These are phyloP conservation scores for Cokeromyces recurvatus DNA, from an alignment of 371 early-diverging fungal genomes.

Conservation along the genomic window DNA sequence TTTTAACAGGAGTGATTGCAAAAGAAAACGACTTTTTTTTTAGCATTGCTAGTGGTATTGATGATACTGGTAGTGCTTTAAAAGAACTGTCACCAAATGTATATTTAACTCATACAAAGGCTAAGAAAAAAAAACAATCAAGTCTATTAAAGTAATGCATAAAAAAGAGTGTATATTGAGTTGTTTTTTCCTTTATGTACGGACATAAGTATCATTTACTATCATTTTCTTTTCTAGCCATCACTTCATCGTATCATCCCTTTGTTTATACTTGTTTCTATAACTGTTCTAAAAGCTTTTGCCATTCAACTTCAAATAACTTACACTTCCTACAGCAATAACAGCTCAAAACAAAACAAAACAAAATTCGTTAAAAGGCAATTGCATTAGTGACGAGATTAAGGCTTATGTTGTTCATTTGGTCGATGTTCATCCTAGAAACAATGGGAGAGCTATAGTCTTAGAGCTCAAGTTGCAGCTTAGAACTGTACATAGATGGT, in stretches of 20 bases:
- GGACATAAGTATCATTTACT: no score
- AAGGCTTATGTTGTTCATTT: slow-evolving; percentile 6
- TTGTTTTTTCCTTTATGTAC: no score
- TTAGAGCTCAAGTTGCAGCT: slow-evolving; percentile 1
- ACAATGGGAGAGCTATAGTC: neutral
- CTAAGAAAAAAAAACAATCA: slow-evolving; percentile 15
- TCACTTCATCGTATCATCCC: no score
- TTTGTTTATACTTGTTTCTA: no score
- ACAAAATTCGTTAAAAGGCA: no score
- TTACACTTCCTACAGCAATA: no score
- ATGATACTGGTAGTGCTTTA: slow-evolving; percentile 15
- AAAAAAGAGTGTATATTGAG: no score
- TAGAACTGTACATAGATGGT: neutral
- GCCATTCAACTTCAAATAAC: no score
- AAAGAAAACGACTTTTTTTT: slow-evolving; percentile 14
- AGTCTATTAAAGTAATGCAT: slow-evolving; percentile 13
- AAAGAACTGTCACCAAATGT: slow-evolving; percentile 17
- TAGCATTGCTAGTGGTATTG: slow-evolving; percentile 13
- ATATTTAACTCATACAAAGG: slow-evolving; percentile 17
- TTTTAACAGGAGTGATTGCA: slow-evolving; percentile 16
- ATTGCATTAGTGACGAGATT: neutral
- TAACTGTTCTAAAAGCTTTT: no score
- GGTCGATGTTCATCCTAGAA: slow-evolving; percentile 4
- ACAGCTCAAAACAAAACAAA: no score
- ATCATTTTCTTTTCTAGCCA: no score